A percentile compares a stretch with the other conserved stretches of the same genome.
Conservation (phyloP, 148 eudicot genomes). For the Chenopodium quinoa region DNA sequence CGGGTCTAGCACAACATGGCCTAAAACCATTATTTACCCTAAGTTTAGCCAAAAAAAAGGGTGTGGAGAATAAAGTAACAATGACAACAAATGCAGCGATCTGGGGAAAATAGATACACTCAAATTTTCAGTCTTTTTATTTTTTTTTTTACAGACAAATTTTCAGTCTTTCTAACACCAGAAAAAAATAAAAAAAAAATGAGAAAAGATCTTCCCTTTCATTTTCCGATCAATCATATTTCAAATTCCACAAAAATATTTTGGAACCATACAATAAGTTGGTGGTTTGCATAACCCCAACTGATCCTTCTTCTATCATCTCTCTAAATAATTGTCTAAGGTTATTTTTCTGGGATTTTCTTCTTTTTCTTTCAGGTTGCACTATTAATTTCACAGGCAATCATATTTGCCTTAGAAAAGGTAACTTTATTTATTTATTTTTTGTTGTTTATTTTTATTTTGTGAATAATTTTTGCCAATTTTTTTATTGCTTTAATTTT, state of each 20-base stretch:
- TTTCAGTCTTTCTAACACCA: background rate
- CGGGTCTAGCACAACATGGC: too few species aligned
- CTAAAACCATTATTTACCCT: too few species aligned
- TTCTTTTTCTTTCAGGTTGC: background rate
- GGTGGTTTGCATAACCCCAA: slow-evolving; percentile 30
- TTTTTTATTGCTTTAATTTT: too few species aligned
- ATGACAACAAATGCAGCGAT: too few species aligned
- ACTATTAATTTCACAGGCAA: background rate
- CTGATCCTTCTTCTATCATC: slow-evolving; percentile 3
- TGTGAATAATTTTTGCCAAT: too few species aligned
- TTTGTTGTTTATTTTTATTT: too few species aligned
- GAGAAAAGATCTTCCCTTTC: slow-evolving; percentile 22
- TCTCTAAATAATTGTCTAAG: background rate
- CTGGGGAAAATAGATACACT: too few species aligned
- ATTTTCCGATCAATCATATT: slow-evolving; percentile 7
- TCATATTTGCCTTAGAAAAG: slow-evolving; percentile 10
- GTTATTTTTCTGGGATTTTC: slow-evolving; percentile 9
- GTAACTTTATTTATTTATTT: background rate
- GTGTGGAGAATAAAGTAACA: too few species aligned
- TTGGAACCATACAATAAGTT: slow-evolving; percentile 24
- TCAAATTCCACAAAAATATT: slow-evolving; percentile 19
- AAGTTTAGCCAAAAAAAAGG: too few species aligned
- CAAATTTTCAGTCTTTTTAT: background rate
- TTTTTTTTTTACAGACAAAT: too few species aligned
- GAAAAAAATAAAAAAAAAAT: background rate